phyloP scores from a whole-genome alignment of 2,329 filamentous ascomycete species.

The Rutstroemia sp. region DNA sequence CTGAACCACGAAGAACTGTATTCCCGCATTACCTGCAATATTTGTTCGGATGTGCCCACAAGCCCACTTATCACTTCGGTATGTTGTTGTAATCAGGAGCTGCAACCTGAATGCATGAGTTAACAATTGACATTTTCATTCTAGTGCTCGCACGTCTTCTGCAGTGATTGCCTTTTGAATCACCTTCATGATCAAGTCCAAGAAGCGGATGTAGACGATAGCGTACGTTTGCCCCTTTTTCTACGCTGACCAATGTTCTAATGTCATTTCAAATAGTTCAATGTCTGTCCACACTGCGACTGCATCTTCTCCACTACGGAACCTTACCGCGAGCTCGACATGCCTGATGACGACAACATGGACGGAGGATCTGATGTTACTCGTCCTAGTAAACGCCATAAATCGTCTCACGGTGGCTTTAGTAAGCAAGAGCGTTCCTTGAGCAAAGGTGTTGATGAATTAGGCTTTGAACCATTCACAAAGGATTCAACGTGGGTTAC shows the following conservation, averaged over 20 bases:
- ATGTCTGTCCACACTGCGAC: constrained; percentile 19
- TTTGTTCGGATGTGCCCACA: constrained; percentile 35
- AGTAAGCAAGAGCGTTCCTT: neutral
- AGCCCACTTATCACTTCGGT: constrained; percentile 36
- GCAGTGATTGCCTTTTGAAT: constrained; percentile 38
- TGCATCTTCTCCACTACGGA: constrained; percentile 10
- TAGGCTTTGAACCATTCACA: constrained; percentile 22
- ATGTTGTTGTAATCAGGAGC: neutral
- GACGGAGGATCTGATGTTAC: neutral
- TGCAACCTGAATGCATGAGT: neutral
- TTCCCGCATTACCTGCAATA: constrained; percentile 32
- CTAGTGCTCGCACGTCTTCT: constrained; percentile 49
- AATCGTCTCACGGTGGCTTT: neutral
- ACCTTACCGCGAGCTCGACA: constrained; percentile 1
- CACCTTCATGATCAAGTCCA: constrained; percentile 14
- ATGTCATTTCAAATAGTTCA: neutral
- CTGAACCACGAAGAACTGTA: constrained; percentile 26
- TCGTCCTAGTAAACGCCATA: constrained; percentile 1
- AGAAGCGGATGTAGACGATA: neutral
- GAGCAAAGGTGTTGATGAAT: constrained; percentile 19
- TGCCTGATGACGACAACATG: constrained; percentile 13
- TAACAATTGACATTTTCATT: neutral
- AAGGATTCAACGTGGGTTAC: constrained; percentile 20
- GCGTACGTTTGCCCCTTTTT: neutral
- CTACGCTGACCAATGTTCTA: neutral